Evolutionary conservation across 345 rosid genomes (phyloP).

Genomic region (Eucalyptus virginea): DNA sequence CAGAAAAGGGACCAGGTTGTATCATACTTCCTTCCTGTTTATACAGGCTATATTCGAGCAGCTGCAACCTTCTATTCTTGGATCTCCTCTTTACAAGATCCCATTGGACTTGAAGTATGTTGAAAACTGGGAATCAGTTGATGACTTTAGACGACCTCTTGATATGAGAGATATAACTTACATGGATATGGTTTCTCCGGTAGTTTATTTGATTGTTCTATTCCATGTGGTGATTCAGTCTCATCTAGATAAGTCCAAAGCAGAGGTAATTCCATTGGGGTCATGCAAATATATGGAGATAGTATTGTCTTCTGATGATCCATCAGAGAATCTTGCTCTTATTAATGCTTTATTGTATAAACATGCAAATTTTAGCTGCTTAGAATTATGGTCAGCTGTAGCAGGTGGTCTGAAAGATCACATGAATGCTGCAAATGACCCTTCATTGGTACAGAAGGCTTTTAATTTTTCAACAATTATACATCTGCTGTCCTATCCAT

Average conservation of each 20-base stretch:
- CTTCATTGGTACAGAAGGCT: constrained; percentile 1
- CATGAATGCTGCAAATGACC: constrained; percentile 9
- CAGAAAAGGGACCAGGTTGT: neutral
- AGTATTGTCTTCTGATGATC: constrained; percentile 15
- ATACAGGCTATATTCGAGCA: constrained; percentile 23
- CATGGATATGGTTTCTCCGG: constrained; percentile 39
- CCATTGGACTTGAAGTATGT: constrained; percentile 25
- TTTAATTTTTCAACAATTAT: neutral
- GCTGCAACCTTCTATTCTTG: constrained; percentile 31
- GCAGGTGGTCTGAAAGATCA: constrained; percentile 21
- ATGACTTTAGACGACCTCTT: neutral
- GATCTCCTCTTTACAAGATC: constrained; percentile 37
- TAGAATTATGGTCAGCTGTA: constrained; percentile 23
- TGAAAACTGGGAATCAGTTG: constrained; percentile 2
- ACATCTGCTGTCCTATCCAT: constrained; percentile 36
- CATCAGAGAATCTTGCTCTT: constrained; percentile 15
- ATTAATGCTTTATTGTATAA: constrained; percentile 14
- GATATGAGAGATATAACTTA: constrained; percentile 1
- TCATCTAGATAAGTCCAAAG: neutral
- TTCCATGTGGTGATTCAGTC: constrained; percentile 9
- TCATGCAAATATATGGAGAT: constrained; percentile 4
- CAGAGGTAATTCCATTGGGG: constrained; percentile 1
- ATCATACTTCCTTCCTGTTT: constrained; percentile 6
- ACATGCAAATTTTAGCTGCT: constrained; percentile 3
- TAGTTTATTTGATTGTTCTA: constrained; percentile 24